Base-by-base conservation (phyloP, 2,329 filamentous ascomycete species). In the Pseudomassariella vexata region DNA sequence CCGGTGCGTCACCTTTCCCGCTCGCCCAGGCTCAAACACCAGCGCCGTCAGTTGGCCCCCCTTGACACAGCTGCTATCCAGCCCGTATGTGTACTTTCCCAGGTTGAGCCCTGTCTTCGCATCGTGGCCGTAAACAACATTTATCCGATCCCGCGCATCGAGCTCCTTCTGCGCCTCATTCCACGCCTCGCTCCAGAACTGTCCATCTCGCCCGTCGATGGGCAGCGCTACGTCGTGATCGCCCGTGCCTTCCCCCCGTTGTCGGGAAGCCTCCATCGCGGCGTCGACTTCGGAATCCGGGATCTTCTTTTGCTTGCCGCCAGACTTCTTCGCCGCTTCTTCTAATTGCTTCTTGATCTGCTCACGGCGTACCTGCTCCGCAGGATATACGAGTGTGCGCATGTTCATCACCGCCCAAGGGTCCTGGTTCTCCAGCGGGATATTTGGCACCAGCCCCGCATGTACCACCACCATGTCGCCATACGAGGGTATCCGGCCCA, bases 341-440 rank as follows among this genome's bases (percentile, higher is more conserved):
- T 24, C 22, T 10, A 35, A 18, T 19, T 24, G 26, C 23, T 35
- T 34, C 27, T 34, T 34, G n/a, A 34, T 18, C 28, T 37, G 27
- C 18, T 27, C 22, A 14, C 27, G 23, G 9, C 33, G 30, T 19
- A 35, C 14, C 17, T 32, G 24, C 24, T 38, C 36, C 17, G 68
- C 60, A 12, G 79, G 61, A 42, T 66, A 69, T 44, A 84, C 69
- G 33, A 95, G 73, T 6, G 79, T 85, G 35, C 88, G 79, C 85
- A 98, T 94, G 52, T 87, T 92, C 88, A 95, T 95, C 24, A 85
- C 83, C 31, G 82, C 80, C 56, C 76, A 79, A 0, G 88, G 82
- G 55, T 95, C 71, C 46, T 82, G 90, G 31, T 72, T 65, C 27
- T 80, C 67, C 10, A 94, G 66, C 1, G 73, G 57, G 1, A 94